Conservation (phyloP, 2,329 filamentous ascomycete genomes). For the Blastomyces emzantsi region DNA sequence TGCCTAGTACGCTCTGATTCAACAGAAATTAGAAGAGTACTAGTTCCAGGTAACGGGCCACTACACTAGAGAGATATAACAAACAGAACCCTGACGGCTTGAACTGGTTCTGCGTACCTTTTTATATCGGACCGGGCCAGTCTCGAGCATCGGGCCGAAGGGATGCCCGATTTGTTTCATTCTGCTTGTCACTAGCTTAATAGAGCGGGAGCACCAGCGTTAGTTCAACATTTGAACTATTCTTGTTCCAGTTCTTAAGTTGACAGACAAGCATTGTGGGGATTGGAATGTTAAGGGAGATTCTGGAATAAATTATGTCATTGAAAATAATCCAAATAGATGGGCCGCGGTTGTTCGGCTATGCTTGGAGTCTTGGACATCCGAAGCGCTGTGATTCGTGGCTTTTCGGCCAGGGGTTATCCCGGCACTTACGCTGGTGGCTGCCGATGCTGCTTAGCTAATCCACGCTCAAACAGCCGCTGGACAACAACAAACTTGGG, state of each 20-base stretch:
- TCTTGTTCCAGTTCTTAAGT: neutral
- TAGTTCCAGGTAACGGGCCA: no score
- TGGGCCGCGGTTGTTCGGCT: neutral
- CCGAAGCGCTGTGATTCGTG: neutral
- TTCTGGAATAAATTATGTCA: neutral
- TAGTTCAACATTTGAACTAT: no score
- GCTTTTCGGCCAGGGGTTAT: neutral
- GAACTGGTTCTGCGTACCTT: no score
- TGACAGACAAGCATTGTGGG: neutral
- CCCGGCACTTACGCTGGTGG: neutral
- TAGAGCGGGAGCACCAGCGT: no score
- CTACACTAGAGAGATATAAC: no score
- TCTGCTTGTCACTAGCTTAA: no score
- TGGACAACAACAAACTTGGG: neutral
- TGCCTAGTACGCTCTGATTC: no score
- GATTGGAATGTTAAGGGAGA: neutral
- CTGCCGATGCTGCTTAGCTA: neutral
- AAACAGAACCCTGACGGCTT: no score
- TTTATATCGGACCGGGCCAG: no score
- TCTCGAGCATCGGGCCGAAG: no score
- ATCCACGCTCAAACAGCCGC: neutral
- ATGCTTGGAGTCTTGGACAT: neutral
- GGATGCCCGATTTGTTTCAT: no score
- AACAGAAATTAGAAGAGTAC: no score
- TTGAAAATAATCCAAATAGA: neutral